A percentile compares a stretch with the other conserved stretches of the same genome.
Conservation (phyloP, 768 basidiomycete species). For the Kwoniella pini region DNA sequence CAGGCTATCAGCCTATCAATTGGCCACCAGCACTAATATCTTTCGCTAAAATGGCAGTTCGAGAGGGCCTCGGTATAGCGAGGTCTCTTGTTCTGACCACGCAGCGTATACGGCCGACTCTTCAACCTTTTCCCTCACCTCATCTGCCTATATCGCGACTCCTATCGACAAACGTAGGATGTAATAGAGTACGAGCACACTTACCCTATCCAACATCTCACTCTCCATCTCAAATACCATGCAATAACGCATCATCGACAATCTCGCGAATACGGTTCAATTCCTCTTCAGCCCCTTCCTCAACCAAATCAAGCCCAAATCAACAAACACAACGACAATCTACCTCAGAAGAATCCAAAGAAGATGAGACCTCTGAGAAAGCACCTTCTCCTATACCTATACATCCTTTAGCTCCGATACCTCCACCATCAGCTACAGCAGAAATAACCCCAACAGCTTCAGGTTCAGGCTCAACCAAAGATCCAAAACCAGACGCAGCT, state of each 20-base stretch:
- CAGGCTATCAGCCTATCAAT: not conserved
- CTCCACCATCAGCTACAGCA: slow-evolving; percentile 22
- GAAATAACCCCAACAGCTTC: slow-evolving; percentile 9
- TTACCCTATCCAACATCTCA: slow-evolving; percentile 11
- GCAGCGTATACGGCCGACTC: slow-evolving; percentile 11
- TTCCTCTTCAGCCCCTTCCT: not conserved
- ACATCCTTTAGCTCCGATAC: slow-evolving; percentile 20
- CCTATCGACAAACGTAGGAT: slow-evolving; percentile 10
- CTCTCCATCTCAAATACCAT: not conserved
- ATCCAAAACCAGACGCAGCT: slow-evolving; percentile 35
- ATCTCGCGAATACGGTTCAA: slow-evolving; percentile 14
- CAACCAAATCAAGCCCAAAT: not conserved
- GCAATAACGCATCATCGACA: not conserved
- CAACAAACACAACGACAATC: not conserved
- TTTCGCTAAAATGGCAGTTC: slow-evolving; percentile 22
- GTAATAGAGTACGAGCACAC: not conserved
- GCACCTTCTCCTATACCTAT: slow-evolving; percentile 26
- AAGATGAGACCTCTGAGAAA: slow-evolving; percentile 9
- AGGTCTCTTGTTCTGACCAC: slow-evolving; percentile 18
- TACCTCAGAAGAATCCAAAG: not conserved
- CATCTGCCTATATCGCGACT: not conserved
- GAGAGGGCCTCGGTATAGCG: slow-evolving; percentile 23
- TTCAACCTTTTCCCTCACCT: not conserved
- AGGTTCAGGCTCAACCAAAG: slow-evolving; percentile 9
- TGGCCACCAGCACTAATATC: not conserved